phyloP scores from a whole-genome alignment of 768 basidiomycete species.

The Crassisporium funariophilum region DNA sequence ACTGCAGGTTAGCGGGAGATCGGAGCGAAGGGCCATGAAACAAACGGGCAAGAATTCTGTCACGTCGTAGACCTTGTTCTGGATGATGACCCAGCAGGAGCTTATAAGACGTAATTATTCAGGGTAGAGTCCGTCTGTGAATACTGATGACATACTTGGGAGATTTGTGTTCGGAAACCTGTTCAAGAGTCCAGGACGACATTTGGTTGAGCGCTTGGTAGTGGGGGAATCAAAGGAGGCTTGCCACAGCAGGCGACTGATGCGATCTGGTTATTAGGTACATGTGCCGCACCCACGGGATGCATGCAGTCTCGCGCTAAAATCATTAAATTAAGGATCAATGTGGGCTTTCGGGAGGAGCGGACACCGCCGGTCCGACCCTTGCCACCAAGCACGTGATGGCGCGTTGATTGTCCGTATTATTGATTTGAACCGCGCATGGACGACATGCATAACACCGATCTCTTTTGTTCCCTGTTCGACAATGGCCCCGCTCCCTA shows the following conservation, averaged over 20 bases:
- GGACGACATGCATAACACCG: conserved; percentile 26
- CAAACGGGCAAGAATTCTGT: conserved; percentile 73
- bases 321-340: conserved; percentile 3
- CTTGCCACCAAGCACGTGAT: conserved; percentile 31
- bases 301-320: not conserved
- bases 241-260: too few relatives aligned
- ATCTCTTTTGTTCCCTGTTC: conserved; percentile 11
- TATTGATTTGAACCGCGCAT: conserved; percentile 47
- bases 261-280: too few relatives aligned
- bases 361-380: conserved; percentile 1
- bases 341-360: conserved; percentile 4
- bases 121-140: conserved; percentile 6
- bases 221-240: conserved; percentile 19
- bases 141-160: conserved; percentile 38
- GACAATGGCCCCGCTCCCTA: conserved; percentile 44
- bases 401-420: conserved; percentile 57
- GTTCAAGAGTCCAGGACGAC: conserved; percentile 50
- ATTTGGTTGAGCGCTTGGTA: conserved; percentile 29
- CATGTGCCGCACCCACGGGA: too few relatives aligned
- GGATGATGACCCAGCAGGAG: conserved; percentile 86
- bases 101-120: conserved; percentile 34
- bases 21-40: conserved; percentile 4
- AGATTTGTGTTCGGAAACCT: conserved; percentile 64
- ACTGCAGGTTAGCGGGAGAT: conserved; percentile 1
- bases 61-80: conserved; percentile 82